Evolutionary conservation across 306 rosid genomes (phyloP), one percentile per base, ranked within the genome.

Genomic region (Acacia melanoxylon): DNA sequence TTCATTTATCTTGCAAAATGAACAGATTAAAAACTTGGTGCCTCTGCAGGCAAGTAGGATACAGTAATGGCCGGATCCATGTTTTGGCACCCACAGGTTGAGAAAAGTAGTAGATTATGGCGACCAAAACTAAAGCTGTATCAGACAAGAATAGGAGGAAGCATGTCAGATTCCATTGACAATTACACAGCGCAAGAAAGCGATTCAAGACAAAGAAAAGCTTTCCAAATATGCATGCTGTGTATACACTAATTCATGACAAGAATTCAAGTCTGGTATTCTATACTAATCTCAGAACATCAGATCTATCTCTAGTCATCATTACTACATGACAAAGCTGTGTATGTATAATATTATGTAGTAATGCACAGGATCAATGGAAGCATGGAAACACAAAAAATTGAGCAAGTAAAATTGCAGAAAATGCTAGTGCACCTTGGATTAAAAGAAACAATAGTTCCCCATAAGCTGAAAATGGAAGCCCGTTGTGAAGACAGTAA

Each of bases 381-480:
- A 72, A 27, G 40, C 33, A 62, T 12, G 19, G 0, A 56, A 27
- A 29, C 4, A 51, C 24, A 71, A 63, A 5, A 54, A 17, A 54
- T 16, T 78, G 41, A 37, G 41, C 41, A 37, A 37, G 41, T 37
- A 37, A 66, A 52, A 75, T 85, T 67, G 40, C 17, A 3, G 3
- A 16, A 78, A 68, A 66, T 51, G 58, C 9, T 17, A 59, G 62
- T 24, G 58, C 83, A 92, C 99, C 98, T 90, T 95, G 99, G 77
- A 90, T 80, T 88, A 91, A 87, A 78, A 95, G 98, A 86, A 95
- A 95, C 59, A 91, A 87, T 68, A 95, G 69, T 77, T 95, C 99
- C 77, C 99, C 99, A 61, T 88, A 95, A 56, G 99, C 99, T 3
- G 99, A 95, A 83, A 95, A 95, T 0, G 99, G 90, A 84, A 95